phyloP scores from a whole-genome alignment of 2,329 filamentous ascomycete species.

The Alternaria atra region DNA sequence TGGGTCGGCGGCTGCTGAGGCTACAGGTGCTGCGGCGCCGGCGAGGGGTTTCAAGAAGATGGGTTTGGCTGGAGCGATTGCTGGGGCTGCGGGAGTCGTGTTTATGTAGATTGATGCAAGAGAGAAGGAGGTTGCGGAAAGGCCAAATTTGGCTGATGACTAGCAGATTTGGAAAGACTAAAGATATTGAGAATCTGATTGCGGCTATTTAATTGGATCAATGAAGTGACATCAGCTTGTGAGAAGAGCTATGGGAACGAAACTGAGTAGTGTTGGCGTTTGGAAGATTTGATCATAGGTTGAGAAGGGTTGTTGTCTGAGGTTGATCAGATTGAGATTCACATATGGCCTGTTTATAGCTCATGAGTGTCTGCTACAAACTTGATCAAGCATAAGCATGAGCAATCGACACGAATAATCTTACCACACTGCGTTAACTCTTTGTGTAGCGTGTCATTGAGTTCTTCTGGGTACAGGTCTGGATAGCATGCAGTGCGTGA shows the following conservation, averaged over 20 bases:
- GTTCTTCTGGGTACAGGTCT: not conserved
- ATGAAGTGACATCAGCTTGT: not conserved
- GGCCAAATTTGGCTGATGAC: not conserved
- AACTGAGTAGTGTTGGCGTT: not conserved
- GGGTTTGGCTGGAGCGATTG: conserved; percentile 26
- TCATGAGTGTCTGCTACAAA: not conserved
- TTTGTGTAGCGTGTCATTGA: not conserved
- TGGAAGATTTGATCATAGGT: not conserved
- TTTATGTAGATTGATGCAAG: conserved; percentile 16
- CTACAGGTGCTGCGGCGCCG: conserved; percentile 8
- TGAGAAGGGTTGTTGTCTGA: not conserved
- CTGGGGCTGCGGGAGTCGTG: conserved; percentile 29
- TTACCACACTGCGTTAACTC: not conserved
- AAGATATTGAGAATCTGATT: not conserved
- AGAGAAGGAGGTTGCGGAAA: too few relatives aligned
- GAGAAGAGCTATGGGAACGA: not conserved
- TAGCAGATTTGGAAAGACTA: too few relatives aligned
- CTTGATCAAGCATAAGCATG: not conserved
- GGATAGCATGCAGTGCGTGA: not conserved
- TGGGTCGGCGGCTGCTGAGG: not conserved
- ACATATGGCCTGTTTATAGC: not conserved
- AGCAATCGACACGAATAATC: not conserved
- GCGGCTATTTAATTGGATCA: not conserved
- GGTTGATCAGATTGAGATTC: not conserved
- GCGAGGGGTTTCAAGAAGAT: conserved; percentile 16